Evolutionary conservation across 139 green algal species (phyloP).

Genomic region (Picochlorum sp.): DNA sequence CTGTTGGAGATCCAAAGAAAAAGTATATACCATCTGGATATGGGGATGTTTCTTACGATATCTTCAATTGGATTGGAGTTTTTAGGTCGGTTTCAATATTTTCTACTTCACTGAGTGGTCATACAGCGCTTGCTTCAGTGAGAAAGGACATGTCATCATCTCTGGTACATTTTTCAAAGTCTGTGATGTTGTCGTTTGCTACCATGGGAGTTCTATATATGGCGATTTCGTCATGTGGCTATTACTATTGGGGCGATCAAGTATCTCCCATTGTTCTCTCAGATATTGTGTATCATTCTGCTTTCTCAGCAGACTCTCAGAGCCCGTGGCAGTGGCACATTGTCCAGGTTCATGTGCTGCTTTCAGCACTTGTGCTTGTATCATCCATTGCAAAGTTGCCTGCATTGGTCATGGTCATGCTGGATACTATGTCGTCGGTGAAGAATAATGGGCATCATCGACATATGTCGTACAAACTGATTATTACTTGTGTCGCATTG

Average conservation of each 20-base stretch:
- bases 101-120: conserved; percentile 34
- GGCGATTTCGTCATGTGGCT: conserved; percentile 23
- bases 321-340: too few relatives aligned
- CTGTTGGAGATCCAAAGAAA: conserved; percentile 23
- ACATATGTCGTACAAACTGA: not conserved
- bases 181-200: conserved; percentile 27
- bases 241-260: conserved; percentile 39
- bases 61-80: conserved; percentile 14
- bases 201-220: conserved; percentile 36
- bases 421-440: too few relatives aligned
- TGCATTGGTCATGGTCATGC: too few relatives aligned
- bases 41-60: too few relatives aligned
- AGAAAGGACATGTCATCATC: conserved; percentile 32
- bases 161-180: conserved; percentile 20
- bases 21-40: not conserved
- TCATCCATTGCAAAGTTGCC: too few relatives aligned
- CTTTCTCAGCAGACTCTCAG: too few relatives aligned
- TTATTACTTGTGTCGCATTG: conserved; percentile 13
- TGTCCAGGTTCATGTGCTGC: too few relatives aligned
- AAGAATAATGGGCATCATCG: too few relatives aligned
- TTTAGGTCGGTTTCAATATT: conserved; percentile 45
- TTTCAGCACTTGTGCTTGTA: too few relatives aligned
- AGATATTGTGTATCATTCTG: conserved; percentile 32
- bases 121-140: conserved; percentile 44
- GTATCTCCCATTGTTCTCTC: conserved; percentile 25